Evolutionary conservation across 306 rosid species (phyloP).

Genomic region (Lagenaria siceraria): DNA sequence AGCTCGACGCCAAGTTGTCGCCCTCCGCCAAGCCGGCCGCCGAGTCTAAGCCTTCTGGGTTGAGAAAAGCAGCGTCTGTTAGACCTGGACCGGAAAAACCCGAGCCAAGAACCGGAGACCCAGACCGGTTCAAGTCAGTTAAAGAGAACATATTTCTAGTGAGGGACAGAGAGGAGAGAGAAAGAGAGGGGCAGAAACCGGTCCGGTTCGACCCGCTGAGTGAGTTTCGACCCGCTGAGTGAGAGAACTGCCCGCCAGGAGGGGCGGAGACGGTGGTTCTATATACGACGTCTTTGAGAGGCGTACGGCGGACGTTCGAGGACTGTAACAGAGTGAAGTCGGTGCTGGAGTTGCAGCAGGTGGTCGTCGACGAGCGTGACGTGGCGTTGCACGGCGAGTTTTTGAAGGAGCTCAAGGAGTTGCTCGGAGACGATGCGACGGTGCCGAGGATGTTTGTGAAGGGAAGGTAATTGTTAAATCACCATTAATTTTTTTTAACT

Average conservation of each 20-base stretch:
- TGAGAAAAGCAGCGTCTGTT: constrained; percentile 15
- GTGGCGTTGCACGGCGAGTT: constrained; percentile 71
- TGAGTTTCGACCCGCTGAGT: too few relatives aligned
- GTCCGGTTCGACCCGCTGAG: constrained; percentile 45
- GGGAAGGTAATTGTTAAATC: constrained; percentile 27
- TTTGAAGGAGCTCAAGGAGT: constrained; percentile 42
- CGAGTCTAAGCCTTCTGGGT: background rate
- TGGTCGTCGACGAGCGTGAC: constrained; percentile 77
- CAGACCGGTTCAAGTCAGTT: constrained; percentile 16
- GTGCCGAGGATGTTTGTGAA: constrained; percentile 71
- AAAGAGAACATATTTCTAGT: constrained; percentile 60
- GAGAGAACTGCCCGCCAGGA: constrained; percentile 65
- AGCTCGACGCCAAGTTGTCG: constrained; percentile 40
- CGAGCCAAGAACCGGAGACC: background rate
- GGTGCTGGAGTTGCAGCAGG: constrained; percentile 42
- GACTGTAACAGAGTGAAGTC: constrained; percentile 52
- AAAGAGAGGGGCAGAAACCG: constrained; percentile 33
- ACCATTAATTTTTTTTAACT: background rate
- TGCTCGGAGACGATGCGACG: constrained; percentile 23
- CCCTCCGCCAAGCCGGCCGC: constrained; percentile 15
- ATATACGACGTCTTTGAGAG: constrained; percentile 80
- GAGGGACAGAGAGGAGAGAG: constrained; percentile 53
- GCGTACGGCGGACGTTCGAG: constrained; percentile 66
- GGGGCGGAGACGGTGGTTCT: constrained; percentile 57
- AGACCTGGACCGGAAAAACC: background rate